Evolutionary conservation across 2,329 filamentous ascomycete species (phyloP).

Genomic region (Microdochium trichocladiopsis): DNA sequence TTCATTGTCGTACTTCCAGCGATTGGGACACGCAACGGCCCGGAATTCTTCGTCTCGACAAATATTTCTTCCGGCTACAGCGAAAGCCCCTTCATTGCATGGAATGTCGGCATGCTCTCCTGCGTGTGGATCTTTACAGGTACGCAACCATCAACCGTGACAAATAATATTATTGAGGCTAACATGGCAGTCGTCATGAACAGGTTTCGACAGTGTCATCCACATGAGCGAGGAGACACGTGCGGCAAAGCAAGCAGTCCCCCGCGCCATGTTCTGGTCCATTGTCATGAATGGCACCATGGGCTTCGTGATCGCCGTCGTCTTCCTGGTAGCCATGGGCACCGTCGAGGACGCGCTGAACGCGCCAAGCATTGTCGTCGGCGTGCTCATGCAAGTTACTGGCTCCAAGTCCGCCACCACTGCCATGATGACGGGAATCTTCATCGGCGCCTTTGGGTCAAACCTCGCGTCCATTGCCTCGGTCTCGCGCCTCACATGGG

Average conservation of each 20-base stretch:
- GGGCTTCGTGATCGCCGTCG: slow-evolving; percentile 1
- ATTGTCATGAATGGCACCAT: not conserved
- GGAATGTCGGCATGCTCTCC: not conserved
- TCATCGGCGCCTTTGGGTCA: not conserved
- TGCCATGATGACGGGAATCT: not conserved
- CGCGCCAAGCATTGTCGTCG: not conserved
- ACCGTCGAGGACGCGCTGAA: not conserved
- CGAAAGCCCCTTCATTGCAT: slow-evolving; percentile 2
- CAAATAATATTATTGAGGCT: slow-evolving; percentile 1
- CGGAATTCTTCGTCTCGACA: slow-evolving; percentile 1
- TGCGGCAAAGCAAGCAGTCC: not conserved
- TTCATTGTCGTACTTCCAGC: slow-evolving; percentile 5
- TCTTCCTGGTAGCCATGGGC: slow-evolving; percentile 1
- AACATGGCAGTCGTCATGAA: no score
- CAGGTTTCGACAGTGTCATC: slow-evolving; percentile 1
- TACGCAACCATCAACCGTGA: not conserved
- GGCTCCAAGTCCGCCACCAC: not conserved
- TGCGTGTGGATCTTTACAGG: not conserved
- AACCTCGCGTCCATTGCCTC: not conserved
- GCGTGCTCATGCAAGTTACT: not conserved
- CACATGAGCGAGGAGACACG: slow-evolving; percentile 3
- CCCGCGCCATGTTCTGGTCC: slow-evolving; percentile 2
- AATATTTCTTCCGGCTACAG: slow-evolving; percentile 5
- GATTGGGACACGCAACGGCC: slow-evolving; percentile 4
- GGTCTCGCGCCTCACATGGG: not conserved